A percentile compares a stretch with the other conserved stretches of the same genome.
Evolutionary conservation across 2,329 filamentous ascomycete genomes (phyloP).

Genomic region (Colletotrichum ledebouriae): DNA sequence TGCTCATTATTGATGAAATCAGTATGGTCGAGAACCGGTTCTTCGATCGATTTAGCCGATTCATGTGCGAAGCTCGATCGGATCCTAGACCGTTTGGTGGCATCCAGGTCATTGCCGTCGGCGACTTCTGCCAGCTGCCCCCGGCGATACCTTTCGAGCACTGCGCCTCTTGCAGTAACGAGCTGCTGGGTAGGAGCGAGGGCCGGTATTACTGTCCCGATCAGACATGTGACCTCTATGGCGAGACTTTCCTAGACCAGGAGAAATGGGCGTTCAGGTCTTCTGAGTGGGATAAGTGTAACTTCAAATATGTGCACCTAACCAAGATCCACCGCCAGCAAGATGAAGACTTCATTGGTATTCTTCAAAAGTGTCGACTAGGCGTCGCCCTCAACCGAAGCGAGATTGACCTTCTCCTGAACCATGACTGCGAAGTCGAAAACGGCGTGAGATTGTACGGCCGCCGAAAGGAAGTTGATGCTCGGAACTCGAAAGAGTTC

Average conservation of each 20-base stretch:
- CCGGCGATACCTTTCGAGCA: not conserved
- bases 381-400: conserved; percentile 54
- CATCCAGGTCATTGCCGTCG: conserved; percentile 20
- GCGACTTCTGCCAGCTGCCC: conserved; percentile 28
- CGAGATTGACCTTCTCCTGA: conserved; percentile 59
- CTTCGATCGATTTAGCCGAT: conserved; percentile 68
- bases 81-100: not conserved
- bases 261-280: conserved; percentile 74
- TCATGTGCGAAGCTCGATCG: conserved; percentile 46
- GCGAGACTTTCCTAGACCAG: conserved; percentile 48
- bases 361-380: conserved; percentile 68
- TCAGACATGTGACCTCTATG: not conserved
- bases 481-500: not conserved
- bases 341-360: conserved; percentile 65
- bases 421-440: conserved; percentile 55
- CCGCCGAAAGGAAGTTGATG: not conserved
- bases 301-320: conserved; percentile 67
- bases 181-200: not conserved
- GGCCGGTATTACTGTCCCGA: not conserved
- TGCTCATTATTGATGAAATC: conserved; percentile 75
- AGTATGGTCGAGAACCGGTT: conserved; percentile 77
- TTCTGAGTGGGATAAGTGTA: conserved; percentile 65
- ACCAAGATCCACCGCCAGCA: conserved; percentile 69
- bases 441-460: conserved; percentile 5
- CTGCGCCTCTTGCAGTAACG: not conserved